Percentiles rank a stretch among this genome's conserved stretches.
phyloP scores from a whole-genome alignment of 2,329 filamentous ascomycete species.

The Diaporthe vexans region DNA sequence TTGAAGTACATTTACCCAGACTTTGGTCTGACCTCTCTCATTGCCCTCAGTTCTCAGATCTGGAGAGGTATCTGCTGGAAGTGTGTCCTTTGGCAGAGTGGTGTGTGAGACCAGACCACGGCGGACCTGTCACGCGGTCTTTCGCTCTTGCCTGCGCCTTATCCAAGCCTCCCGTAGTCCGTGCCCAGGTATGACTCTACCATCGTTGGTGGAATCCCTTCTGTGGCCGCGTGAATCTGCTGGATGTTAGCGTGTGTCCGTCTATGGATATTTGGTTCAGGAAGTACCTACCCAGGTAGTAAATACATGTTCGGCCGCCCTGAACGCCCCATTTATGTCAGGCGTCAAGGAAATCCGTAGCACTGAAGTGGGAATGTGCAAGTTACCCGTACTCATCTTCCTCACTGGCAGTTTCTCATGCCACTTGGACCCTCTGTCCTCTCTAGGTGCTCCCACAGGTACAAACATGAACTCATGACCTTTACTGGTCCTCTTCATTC shows the following conservation, averaged over 20 bases:
- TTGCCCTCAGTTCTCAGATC: conserved; percentile 7
- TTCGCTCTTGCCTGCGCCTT: conserved; percentile 18
- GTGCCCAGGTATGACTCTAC: conserved; percentile 19
- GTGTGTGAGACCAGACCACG: conserved; percentile 17
- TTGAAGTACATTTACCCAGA: not conserved
- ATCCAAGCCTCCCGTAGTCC: conserved; percentile 14
- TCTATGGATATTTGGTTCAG: too few relatives aligned
- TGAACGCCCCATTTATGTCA: too few relatives aligned
- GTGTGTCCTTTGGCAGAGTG: not conserved
- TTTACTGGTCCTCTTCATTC: too few relatives aligned
- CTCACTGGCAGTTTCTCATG: too few relatives aligned
- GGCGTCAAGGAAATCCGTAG: too few relatives aligned
- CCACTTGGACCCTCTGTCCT: too few relatives aligned
- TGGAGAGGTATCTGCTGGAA: not conserved
- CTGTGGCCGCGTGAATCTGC: conserved; percentile 18
- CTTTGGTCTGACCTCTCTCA: not conserved
- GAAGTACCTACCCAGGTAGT: too few relatives aligned
- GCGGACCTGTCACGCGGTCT: conserved; percentile 22
- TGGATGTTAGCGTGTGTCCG: conserved; percentile 15
- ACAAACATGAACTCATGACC: too few relatives aligned
- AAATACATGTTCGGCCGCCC: too few relatives aligned
- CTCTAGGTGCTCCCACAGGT: too few relatives aligned
- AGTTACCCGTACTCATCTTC: too few relatives aligned
- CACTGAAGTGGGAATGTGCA: too few relatives aligned
- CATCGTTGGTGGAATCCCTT: conserved; percentile 19